Percentiles rank a stretch among this genome's conserved stretches.
These are phyloP conservation scores for Trichoderma endophyticum DNA, from an alignment of 2,329 filamentous ascomycete species.

Conservation along the genomic window DNA sequence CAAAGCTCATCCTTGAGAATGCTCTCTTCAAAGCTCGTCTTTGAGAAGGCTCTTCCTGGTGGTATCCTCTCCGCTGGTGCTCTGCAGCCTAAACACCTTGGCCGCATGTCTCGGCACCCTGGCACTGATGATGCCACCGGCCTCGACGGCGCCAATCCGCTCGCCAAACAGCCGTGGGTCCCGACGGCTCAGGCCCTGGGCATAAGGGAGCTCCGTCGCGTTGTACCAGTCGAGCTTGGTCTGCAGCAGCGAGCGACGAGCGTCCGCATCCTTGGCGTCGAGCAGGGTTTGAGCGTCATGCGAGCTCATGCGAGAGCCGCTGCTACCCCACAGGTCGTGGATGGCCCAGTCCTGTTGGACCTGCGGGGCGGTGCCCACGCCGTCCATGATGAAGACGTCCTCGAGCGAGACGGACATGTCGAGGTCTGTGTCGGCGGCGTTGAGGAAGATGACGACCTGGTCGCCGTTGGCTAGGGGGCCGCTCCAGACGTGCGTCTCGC, in stretches of 20 bases:
- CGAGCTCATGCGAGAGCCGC: background rate
- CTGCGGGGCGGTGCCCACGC: conserved; percentile 14
- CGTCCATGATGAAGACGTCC: conserved; percentile 16
- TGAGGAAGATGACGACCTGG: conserved; percentile 18
- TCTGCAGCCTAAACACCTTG: conserved; percentile 17
- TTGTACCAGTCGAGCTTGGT: conserved; percentile 10
- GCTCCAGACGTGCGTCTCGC: conserved; percentile 29
- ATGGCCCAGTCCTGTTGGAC: conserved; percentile 9
- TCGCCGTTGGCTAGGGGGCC: conserved; percentile 23
- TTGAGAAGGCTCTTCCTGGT: conserved; percentile 5
- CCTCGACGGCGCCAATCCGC: conserved; percentile 10
- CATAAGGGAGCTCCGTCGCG: conserved; percentile 12
- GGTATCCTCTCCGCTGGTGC: background rate
- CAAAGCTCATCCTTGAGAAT: conserved; percentile 10
- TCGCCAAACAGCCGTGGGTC: conserved; percentile 14
- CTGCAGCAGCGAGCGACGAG: background rate
- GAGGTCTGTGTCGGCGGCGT: conserved; percentile 15
- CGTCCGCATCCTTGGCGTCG: background rate
- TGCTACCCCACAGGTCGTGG: conserved; percentile 11
- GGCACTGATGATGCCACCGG: background rate
- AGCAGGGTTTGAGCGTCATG: conserved; percentile 2
- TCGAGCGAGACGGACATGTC: conserved; percentile 18
- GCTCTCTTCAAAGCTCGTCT: conserved; percentile 12
- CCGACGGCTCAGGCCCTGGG: conserved; percentile 3
- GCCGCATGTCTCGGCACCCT: conserved; percentile 12